Conservation (phyloP, 140 eudicot species). For the Flaveria floridana region DNA sequence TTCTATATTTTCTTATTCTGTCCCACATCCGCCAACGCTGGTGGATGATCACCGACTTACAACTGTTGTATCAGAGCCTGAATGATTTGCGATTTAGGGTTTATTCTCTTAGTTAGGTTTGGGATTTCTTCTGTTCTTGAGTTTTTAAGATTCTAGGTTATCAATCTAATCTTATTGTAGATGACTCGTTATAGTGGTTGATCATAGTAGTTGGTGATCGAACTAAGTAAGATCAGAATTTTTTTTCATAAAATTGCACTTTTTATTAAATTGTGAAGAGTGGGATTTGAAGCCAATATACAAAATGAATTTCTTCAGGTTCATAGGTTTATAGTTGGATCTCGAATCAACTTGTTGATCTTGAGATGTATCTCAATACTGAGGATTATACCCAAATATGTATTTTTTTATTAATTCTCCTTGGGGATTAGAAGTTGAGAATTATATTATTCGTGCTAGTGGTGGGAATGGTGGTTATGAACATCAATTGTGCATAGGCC, state of each 20-base stretch:
- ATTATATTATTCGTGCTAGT: not conserved
- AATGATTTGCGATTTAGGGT: slow-evolving; percentile 22
- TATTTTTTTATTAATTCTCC: not conserved
- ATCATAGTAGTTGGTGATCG: not conserved
- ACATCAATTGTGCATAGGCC: not conserved
- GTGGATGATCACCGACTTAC: not conserved
- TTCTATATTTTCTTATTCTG: not conserved
- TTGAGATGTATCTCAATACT: too few species aligned
- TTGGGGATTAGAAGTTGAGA: not conserved
- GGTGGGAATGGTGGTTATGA: not conserved
- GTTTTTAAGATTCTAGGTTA: not conserved
- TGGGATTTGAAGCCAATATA: not conserved
- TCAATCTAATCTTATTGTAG: not conserved
- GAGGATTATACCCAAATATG: not conserved
- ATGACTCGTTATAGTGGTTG: not conserved
- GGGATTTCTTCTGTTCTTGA: not conserved
- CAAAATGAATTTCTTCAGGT: not conserved
- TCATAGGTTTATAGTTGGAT: not conserved
- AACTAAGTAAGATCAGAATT: not conserved
- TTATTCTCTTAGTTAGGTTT: slow-evolving; percentile 23
- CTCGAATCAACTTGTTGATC: too few species aligned
- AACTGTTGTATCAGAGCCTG: too few species aligned
- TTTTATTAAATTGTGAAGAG: not conserved
- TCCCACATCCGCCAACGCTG: too few species aligned
- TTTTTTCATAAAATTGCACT: not conserved